phyloP scores from a whole-genome alignment of 257 asterid species.

The Verbena officinalis region DNA sequence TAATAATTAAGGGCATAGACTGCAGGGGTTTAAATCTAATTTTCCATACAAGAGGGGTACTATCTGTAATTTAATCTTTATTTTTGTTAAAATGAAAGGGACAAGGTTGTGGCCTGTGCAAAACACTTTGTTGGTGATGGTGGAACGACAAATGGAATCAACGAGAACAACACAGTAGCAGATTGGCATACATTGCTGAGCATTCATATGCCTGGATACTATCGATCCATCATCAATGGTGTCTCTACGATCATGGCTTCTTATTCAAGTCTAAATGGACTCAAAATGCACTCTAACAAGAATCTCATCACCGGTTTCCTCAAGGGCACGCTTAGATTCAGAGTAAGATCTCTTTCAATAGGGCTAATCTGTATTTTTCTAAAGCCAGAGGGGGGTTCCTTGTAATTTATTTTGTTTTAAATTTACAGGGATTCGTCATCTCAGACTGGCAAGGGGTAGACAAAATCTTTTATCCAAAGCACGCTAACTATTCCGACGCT shows the following conservation, averaged over 20 bases:
- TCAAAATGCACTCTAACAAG: constrained; percentile 47
- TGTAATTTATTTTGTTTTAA: background rate
- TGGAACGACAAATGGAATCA: constrained; percentile 46
- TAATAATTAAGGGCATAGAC: too few species aligned
- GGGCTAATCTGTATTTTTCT: too few species aligned
- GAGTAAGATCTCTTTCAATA: too few species aligned
- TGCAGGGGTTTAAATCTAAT: background rate
- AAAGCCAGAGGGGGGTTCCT: too few species aligned
- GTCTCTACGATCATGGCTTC: constrained; percentile 58
- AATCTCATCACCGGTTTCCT: constrained; percentile 41
- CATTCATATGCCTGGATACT: constrained; percentile 55
- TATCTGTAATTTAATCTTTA: too few species aligned
- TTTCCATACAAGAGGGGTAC: too few species aligned
- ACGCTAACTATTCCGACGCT: constrained; percentile 40
- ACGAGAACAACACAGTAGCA: constrained; percentile 41
- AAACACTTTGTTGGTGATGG: constrained; percentile 60
- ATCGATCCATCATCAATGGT: constrained; percentile 41
- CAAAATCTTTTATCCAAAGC: constrained; percentile 34
- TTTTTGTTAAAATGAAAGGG: constrained; percentile 18
- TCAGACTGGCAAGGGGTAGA: too few species aligned
- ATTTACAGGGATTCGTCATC: too few species aligned
- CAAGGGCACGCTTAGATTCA: too few species aligned
- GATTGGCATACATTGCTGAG: constrained; percentile 44
- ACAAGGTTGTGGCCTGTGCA: constrained; percentile 48
- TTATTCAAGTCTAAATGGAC: constrained; percentile 51